These are phyloP conservation scores for Ceratocystis alfenasii DNA, from an alignment of 2,329 filamentous ascomycete genomes.

Conservation along the genomic window DNA sequence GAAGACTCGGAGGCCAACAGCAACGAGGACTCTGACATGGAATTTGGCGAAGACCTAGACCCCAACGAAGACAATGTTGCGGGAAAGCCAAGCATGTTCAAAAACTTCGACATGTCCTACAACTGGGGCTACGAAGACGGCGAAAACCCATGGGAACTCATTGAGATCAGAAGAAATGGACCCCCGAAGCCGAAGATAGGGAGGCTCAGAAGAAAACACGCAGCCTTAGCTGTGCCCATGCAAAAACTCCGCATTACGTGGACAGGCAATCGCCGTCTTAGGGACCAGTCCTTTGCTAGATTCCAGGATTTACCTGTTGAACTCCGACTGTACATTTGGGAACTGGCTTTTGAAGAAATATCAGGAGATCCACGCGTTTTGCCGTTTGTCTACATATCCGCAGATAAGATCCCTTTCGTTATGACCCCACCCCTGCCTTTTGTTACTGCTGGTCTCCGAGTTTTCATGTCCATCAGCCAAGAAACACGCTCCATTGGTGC, in stretches of 20 bases:
- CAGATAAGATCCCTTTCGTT: background rate
- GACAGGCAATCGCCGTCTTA: slow-evolving; percentile 8
- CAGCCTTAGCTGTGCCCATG: background rate
- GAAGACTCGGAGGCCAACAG: background rate
- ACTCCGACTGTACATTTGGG: slow-evolving; percentile 17
- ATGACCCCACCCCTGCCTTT: background rate
- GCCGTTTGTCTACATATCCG: background rate
- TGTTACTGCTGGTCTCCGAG: slow-evolving; percentile 5
- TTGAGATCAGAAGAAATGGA: background rate
- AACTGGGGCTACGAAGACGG: slow-evolving; percentile 8
- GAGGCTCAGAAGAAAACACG: background rate
- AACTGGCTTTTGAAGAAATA: slow-evolving; percentile 16
- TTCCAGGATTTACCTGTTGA: slow-evolving; percentile 14
- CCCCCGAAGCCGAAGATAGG: background rate
- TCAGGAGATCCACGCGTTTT: slow-evolving; percentile 7
- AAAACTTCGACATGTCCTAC: background rate
- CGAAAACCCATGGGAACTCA: background rate
- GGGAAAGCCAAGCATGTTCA: background rate
- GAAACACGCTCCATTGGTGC: slow-evolving; percentile 14
- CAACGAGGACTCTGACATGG: background rate
- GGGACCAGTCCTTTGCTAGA: background rate
- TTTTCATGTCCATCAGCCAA: slow-evolving; percentile 17
- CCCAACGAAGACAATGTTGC: background rate
- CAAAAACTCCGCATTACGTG: slow-evolving; percentile 10
- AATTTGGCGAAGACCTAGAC: background rate